Evolutionary conservation across 179 eudicot species (phyloP).

Genomic region (Corrigiola litoralis): DNA sequence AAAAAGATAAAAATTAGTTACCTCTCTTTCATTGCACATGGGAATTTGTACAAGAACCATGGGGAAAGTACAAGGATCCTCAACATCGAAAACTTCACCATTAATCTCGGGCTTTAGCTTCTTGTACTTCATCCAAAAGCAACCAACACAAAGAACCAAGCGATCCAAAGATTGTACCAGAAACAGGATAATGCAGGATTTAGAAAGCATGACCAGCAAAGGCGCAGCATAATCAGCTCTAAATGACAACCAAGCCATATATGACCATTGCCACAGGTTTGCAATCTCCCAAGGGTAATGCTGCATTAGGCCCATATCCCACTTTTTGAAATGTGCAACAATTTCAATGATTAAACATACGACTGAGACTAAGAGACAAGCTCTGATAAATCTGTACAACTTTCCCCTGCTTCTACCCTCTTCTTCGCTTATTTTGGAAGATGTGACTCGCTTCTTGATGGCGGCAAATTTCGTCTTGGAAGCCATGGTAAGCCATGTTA

Average conservation of each 20-base stretch:
- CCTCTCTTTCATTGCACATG: slow-evolving; percentile 84
- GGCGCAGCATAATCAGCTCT: slow-evolving; percentile 62
- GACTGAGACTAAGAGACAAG: slow-evolving; percentile 41
- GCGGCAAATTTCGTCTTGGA: slow-evolving; percentile 24
- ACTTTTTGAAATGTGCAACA: slow-evolving; percentile 55
- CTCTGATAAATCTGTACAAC: slow-evolving; percentile 58
- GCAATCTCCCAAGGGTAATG: slow-evolving; percentile 40
- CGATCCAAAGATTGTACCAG: slow-evolving; percentile 64
- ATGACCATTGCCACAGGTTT: slow-evolving; percentile 46
- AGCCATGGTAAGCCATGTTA: slow-evolving; percentile 30
- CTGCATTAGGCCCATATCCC: slow-evolving; percentile 45
- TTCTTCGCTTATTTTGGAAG: slow-evolving; percentile 43
- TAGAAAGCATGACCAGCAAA: slow-evolving; percentile 32
- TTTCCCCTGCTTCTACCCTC: slow-evolving; percentile 49
- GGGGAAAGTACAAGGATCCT: slow-evolving; percentile 43
- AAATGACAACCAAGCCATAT: slow-evolving; percentile 53
- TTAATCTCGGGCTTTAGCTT: slow-evolving; percentile 39
- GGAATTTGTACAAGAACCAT: slow-evolving; percentile 80
- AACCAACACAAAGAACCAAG: slow-evolving; percentile 49
- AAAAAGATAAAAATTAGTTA: slow-evolving; percentile 1
- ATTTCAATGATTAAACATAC: slow-evolving; percentile 49
- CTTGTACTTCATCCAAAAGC: slow-evolving; percentile 58
- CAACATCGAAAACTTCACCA: slow-evolving; percentile 35
- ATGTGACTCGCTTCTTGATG: slow-evolving; percentile 45
- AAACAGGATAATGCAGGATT: slow-evolving; percentile 51